These are phyloP conservation scores for Spathaspora gorwiae DNA, from an alignment of 805 yeast genomes.

Conservation along the genomic window DNA sequence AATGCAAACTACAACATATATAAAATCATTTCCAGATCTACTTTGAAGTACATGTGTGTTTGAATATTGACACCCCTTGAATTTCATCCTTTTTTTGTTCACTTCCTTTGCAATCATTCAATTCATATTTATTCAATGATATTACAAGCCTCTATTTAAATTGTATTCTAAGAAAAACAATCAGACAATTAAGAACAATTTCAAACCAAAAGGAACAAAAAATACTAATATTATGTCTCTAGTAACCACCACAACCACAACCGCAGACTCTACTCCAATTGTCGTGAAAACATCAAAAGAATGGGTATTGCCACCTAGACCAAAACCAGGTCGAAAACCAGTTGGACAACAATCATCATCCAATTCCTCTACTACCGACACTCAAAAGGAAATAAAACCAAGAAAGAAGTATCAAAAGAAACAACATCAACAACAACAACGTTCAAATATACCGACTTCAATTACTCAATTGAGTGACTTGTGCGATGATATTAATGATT, in stretches of 20 bases:
- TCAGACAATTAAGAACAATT: too few species aligned
- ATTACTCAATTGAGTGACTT: slow-evolving; percentile 1
- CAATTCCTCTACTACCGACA: neutral
- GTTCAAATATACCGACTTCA: neutral
- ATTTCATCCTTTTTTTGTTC: too few species aligned
- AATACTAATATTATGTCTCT: neutral
- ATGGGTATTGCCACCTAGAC: slow-evolving; percentile 60
- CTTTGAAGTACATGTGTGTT: too few species aligned
- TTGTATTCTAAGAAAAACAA: too few species aligned
- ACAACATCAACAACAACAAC: neutral
- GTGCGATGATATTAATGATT: neutral
- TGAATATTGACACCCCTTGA: too few species aligned
- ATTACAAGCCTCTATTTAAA: too few species aligned
- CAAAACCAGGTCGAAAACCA: slow-evolving; percentile 60
- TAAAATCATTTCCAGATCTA: too few species aligned
- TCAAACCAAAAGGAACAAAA: neutral
- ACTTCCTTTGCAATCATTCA: too few species aligned
- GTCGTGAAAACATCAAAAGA: slow-evolving; percentile 49
- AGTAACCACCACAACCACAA: neutral
- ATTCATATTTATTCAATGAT: too few species aligned
- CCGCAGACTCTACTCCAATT: neutral
- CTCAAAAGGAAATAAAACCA: neutral
- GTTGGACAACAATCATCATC: neutral
- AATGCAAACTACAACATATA: too few species aligned
- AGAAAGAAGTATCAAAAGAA: slow-evolving; percentile 2